Base-by-base conservation (phyloP, 768 basidiomycete genomes). In the Pleurotus pulmonarius region DNA sequence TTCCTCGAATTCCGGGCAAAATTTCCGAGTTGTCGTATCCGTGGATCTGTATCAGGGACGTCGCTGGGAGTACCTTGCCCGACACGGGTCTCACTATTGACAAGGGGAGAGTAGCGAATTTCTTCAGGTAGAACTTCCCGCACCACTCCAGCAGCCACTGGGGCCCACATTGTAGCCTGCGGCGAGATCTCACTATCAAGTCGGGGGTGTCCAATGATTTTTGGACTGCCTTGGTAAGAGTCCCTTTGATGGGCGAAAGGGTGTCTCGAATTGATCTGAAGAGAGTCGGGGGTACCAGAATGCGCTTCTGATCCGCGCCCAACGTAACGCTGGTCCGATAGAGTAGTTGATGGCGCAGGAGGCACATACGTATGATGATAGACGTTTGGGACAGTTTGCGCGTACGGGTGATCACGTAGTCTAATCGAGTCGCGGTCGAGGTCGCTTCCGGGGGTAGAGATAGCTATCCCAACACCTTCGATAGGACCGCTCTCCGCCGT, bases 121-220 rank as follows among this genome's bases (percentile, higher is more conserved):
- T 82, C 80, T 16, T 60, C 66, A 0, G 77, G 75, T 13, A 78
- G 61, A 26, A 82, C 64, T 62, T 81, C 80, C 45, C 74, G 69
- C 5, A 78, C 71, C 12, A 73, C 60, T 4, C 74, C 77, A 5
- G 78, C 74, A 9, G 78, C 75, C 24, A 78, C 65, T 54, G 73
- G 75, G 1, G 77, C 79, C 80, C 81, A 81, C 78, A 81, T 79
- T 64, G 75, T 80, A 18, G 73, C 67, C 15, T 67, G 62, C n/a
- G 73, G 64, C 7, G 77, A 74, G n/a, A 75, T 66, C 46, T 69
- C 63, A 46, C 72, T 75, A 38, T 79, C 74, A 2, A 67, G 61
- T 3, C 73, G 68, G 22, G 59, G 59, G 38, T 69, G 70, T 1
- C 69, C 67, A 16, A 73, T 58, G 41, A 76, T 63, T 34, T 65